These are phyloP conservation scores for Athelia psychrophila DNA, from an alignment of 1,284 basidiomycete genomes.

Conservation along the genomic window DNA sequence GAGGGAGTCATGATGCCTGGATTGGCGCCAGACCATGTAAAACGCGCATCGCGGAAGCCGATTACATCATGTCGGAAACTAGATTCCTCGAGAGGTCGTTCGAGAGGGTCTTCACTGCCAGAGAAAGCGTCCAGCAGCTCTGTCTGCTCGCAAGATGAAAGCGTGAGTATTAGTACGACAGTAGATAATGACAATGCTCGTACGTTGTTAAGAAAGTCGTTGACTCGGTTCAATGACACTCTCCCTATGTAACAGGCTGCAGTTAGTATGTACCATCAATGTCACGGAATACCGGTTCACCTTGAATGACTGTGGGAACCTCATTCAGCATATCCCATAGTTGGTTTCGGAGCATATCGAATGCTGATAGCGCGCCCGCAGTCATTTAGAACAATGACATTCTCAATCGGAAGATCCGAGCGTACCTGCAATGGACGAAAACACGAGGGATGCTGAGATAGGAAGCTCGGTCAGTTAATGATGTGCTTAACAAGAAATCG, in stretches of 20 bases:
- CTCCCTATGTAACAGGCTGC: conserved; percentile 8
- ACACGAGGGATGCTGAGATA: conserved; percentile 10
- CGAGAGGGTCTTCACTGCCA: background rate
- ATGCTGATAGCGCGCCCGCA: no score
- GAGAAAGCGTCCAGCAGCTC: background rate
- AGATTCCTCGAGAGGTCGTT: background rate
- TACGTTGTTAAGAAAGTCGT: conserved; percentile 2
- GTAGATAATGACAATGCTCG: background rate
- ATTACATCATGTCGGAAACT: conserved; percentile 13
- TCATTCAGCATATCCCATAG: conserved; percentile 26
- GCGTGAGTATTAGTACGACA: background rate
- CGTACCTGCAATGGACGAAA: conserved; percentile 29
- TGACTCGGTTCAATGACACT: conserved; percentile 18
- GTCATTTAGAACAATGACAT: no score
- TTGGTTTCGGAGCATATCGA: conserved; percentile 40
- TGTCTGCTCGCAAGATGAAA: background rate
- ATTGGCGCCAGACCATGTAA: conserved; percentile 33
- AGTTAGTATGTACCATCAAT: no score
- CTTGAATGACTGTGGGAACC: conserved; percentile 19
- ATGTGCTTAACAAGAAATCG: no score
- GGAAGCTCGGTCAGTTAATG: no score
- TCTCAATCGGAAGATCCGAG: no score
- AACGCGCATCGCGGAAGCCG: conserved; percentile 39
- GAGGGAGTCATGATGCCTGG: conserved; percentile 21
- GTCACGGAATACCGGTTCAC: conserved; percentile 10